Percentiles rank a stretch among this genome's conserved stretches.
Conservation (phyloP, 129 eudicot genomes). For the Glebionis coronaria region DNA sequence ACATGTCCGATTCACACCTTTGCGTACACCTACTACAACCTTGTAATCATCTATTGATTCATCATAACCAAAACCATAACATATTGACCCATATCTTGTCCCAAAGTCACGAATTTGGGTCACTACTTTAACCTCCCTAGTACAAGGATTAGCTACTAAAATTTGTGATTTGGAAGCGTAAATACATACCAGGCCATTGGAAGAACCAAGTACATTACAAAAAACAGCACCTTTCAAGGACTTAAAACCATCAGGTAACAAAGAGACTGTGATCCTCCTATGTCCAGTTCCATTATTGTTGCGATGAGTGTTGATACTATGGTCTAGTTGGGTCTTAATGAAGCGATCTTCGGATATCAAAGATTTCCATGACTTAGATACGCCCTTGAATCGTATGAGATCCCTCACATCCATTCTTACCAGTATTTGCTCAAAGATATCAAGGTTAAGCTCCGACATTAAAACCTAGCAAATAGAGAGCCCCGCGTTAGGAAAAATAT, state of each 20-base stretch:
- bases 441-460: too few relatives aligned
- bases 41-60: neutral
- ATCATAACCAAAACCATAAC: constrained; percentile 18
- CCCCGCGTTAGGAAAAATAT: too few relatives aligned
- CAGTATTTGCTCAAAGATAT: constrained; percentile 2
- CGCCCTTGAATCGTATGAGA: constrained; percentile 1
- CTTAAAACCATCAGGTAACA: neutral
- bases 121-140: neutral
- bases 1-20: neutral
- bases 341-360: neutral
- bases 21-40: neutral
- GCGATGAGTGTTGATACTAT: neutral
- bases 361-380: neutral
- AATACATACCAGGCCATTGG: constrained; percentile 7
- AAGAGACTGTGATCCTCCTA: neutral
- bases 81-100: neutral
- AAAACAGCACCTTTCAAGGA: neutral
- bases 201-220: neutral
- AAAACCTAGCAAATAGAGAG: too few relatives aligned
- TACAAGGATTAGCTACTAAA: constrained; percentile 6
- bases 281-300: neutral
- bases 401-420: neutral
- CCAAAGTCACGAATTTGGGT: neutral
- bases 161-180: neutral
- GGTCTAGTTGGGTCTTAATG: neutral